Conservation (phyloP, 805 yeast species). For the Scheffersomyces spartinae region DNA sequence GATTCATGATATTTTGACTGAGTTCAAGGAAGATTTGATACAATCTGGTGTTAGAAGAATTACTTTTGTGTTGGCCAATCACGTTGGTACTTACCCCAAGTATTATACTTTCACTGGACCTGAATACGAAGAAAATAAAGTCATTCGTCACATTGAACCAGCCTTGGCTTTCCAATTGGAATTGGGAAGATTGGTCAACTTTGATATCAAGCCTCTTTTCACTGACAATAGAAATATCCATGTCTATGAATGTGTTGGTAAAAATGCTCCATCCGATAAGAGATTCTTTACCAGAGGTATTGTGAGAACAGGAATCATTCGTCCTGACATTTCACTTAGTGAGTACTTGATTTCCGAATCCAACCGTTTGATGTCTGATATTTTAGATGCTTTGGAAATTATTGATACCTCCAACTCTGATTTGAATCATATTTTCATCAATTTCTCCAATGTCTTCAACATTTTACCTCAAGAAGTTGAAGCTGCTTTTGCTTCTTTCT, state of each 20-base stretch:
- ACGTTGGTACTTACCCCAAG: conserved; percentile 82
- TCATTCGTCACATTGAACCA: conserved; percentile 96
- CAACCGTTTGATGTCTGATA: conserved; percentile 90
- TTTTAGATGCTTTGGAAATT: conserved; percentile 88
- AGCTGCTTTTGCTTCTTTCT: conserved; percentile 94
- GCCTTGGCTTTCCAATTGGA: conserved; percentile 97
- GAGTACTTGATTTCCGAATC: conserved; percentile 95
- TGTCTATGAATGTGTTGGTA: conserved; percentile 93
- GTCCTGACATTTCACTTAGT: conserved; percentile 85
- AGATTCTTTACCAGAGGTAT: conserved; percentile 96
- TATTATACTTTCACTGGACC: conserved; percentile 94
- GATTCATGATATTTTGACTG: conserved; percentile 54
- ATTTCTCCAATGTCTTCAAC: conserved; percentile 91
- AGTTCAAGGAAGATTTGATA: conserved; percentile 57
- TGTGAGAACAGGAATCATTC: conserved; percentile 88
- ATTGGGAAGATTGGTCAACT: conserved; percentile 86
- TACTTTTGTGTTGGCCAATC: conserved; percentile 79
- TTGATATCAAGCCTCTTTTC: conserved; percentile 87
- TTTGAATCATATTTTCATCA: conserved; percentile 92
- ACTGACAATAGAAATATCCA: conserved; percentile 96
- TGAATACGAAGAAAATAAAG: conserved; percentile 73
- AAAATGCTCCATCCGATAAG: conserved; percentile 86
- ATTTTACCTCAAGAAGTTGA: conserved; percentile 93
- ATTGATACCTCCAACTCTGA: conserved; percentile 93
- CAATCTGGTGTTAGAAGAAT: conserved; percentile 80